These are phyloP conservation scores for Cladosporium sp. DNA, from an alignment of 2,329 filamentous ascomycete species.

Conservation along the genomic window DNA sequence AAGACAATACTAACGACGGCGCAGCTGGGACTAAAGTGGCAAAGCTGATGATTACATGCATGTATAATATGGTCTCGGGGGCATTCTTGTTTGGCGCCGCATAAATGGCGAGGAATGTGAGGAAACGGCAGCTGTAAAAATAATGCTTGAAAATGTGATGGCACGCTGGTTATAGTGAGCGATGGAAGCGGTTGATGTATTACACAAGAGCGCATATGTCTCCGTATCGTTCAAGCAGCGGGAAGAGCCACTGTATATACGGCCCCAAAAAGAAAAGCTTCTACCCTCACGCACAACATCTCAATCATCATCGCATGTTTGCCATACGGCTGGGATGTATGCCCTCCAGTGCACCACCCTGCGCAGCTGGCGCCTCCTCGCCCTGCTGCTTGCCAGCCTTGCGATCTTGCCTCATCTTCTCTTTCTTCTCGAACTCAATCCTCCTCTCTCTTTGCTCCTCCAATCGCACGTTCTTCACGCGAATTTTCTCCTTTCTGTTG, in stretches of 20 bases:
- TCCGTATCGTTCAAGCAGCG: not conserved
- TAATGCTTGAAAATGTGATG: no score
- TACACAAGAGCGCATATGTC: not conserved
- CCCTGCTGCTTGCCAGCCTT: conserved; percentile 29
- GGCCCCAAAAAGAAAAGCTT: not conserved
- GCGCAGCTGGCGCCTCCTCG: conserved; percentile 15
- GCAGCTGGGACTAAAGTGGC: conserved; percentile 8
- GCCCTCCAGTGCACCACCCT: conserved; percentile 17
- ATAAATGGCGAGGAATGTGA: no score
- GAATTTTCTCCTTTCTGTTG: conserved; percentile 69
- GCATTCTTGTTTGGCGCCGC: no score
- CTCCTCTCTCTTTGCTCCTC: conserved; percentile 60
- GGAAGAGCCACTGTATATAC: not conserved
- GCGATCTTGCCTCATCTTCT: conserved; percentile 40
- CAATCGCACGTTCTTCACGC: conserved; percentile 79
- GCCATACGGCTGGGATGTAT: conserved; percentile 34
- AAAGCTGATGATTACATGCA: not conserved
- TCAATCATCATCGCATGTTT: conserved; percentile 15
- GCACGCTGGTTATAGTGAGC: no score
- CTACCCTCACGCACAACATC: no score
- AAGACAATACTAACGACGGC: not conserved
- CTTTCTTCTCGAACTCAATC: conserved; percentile 45
- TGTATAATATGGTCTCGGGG: no score
- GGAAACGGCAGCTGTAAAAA: no score
- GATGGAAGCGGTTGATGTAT: no score